Percentiles rank a stretch among this genome's conserved stretches.
phyloP scores from a whole-genome alignment of 2,329 filamentous ascomycete genomes.

The Plectosphaerella cucumerina region DNA sequence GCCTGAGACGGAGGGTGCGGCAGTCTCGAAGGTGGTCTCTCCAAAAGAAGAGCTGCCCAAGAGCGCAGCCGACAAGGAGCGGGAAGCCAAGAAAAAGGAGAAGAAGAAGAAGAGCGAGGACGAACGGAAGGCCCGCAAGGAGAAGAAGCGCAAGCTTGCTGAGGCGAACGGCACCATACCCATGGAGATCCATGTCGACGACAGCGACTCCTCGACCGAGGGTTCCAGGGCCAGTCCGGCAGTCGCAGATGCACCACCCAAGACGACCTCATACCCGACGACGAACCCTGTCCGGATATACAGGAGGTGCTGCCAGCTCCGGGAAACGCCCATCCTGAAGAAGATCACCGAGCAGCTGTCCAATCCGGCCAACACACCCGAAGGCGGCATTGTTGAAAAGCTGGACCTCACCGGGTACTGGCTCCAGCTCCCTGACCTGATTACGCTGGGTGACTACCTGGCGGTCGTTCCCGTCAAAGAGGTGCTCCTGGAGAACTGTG shows the following conservation, averaged over 20 bases:
- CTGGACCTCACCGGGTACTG: constrained; percentile 82
- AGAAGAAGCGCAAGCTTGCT: constrained; percentile 78
- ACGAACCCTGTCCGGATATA: constrained; percentile 93
- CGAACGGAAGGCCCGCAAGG: constrained; percentile 86
- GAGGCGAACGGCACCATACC: constrained; percentile 85
- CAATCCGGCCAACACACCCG: constrained; percentile 60
- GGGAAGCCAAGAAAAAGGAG: constrained; percentile 73
- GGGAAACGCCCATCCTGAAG: constrained; percentile 88
- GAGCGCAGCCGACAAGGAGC: constrained; percentile 26
- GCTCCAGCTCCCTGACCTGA: constrained; percentile 76
- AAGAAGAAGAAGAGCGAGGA: constrained; percentile 96
- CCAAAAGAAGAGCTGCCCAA: constrained; percentile 16
- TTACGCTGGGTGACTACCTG: constrained; percentile 89
- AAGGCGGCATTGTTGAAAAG: constrained; percentile 72
- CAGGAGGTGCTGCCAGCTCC: constrained; percentile 85
- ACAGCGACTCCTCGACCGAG: constrained; percentile 52
- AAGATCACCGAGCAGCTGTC: constrained; percentile 86
- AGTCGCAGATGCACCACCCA: constrained; percentile 39
- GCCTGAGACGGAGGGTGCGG: constrained; percentile 29
- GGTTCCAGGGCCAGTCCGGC: constrained; percentile 11
- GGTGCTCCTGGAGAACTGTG: constrained; percentile 80
- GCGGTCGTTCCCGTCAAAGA: constrained; percentile 89
- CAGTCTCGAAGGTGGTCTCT: constrained; percentile 10
- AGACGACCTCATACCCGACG: constrained; percentile 56
- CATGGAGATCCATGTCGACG: constrained; percentile 73